A percentile compares a stretch with the other conserved stretches of the same genome.
Conservation (phyloP, 768 basidiomycete species). For the Fomitopsis pulvina region DNA sequence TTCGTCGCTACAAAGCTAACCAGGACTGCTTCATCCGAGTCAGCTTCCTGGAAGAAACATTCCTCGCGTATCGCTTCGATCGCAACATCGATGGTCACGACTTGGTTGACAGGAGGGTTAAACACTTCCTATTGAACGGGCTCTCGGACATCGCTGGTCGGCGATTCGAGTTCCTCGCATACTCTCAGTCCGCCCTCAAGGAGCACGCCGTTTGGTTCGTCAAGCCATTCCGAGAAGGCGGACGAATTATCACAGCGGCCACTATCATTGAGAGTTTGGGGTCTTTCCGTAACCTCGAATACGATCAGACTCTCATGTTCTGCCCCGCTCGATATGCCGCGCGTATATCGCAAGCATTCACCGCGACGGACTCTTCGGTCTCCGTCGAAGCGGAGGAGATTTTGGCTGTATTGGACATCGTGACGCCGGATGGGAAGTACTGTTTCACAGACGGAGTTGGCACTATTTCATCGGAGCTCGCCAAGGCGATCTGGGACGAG, state of each 20-base stretch:
- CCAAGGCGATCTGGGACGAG: slow-evolving; percentile 39
- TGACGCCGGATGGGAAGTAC: slow-evolving; percentile 26
- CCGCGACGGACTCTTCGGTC: slow-evolving; percentile 59
- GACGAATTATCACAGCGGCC: slow-evolving; percentile 32
- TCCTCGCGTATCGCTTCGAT: slow-evolving; percentile 46
- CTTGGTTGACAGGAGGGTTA: slow-evolving; percentile 47
- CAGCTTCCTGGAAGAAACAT: slow-evolving; percentile 53
- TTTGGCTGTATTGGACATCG: slow-evolving; percentile 39
- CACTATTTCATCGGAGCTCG: slow-evolving; percentile 53
- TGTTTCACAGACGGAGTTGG: slow-evolving; percentile 71
- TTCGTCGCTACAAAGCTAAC: slow-evolving; percentile 42
- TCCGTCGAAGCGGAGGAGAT: slow-evolving; percentile 35
- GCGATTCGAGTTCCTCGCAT: slow-evolving; percentile 57
- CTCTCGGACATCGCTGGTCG: slow-evolving; percentile 47
- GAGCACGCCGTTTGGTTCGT: slow-evolving; percentile 57
- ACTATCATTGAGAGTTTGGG: slow-evolving; percentile 52
- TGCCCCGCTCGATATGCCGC: slow-evolving; percentile 71
- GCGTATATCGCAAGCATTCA: slow-evolving; percentile 68
- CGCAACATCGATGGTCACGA: slow-evolving; percentile 44
- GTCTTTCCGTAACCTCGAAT: slow-evolving; percentile 39
- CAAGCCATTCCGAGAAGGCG: slow-evolving; percentile 36
- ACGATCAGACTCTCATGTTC: slow-evolving; percentile 40
- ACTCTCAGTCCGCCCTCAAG: slow-evolving; percentile 70
- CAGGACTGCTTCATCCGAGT: slow-evolving; percentile 58
- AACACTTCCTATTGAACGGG: slow-evolving; percentile 36